A percentile compares a stretch with the other conserved stretches of the same genome.
Evolutionary conservation across 169 alveolate genomes (phyloP).

Genomic region (Neospora caninum): DNA sequence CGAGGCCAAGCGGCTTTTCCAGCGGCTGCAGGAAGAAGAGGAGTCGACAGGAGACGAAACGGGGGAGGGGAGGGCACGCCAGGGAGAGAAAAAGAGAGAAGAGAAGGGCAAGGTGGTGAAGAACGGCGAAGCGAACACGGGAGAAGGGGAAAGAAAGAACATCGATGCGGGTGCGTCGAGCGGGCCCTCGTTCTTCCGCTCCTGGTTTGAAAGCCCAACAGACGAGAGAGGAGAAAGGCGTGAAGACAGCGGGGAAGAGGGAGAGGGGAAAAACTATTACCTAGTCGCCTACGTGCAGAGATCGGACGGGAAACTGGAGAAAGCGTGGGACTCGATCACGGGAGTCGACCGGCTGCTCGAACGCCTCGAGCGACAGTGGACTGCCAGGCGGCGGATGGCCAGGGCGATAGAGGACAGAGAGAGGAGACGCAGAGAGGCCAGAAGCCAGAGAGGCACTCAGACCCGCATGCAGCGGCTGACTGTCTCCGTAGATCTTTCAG

Average conservation of each 20-base stretch:
- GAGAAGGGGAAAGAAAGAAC: not conserved
- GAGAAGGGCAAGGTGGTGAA: not conserved
- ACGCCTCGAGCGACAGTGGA: not conserved
- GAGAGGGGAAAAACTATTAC: not conserved
- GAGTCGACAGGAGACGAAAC: not conserved
- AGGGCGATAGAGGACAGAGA: not conserved
- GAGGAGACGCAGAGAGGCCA: not conserved
- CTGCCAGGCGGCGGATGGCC: not conserved
- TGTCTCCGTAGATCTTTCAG: not conserved
- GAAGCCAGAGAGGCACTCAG: not conserved
- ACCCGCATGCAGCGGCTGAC: not conserved
- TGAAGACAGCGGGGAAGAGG: not conserved
- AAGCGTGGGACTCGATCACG: conserved; percentile 42
- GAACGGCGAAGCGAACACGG: not conserved
- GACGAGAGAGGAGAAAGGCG: not conserved
- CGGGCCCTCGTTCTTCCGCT: not conserved
- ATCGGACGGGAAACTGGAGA: conserved; percentile 19
- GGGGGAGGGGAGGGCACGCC: not conserved
- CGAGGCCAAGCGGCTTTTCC: not conserved
- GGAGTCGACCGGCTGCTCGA: conserved; percentile 1
- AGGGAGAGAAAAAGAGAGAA: not conserved
- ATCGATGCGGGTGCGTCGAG: conserved; percentile 9
- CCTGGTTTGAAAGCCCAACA: not conserved
- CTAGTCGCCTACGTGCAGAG: conserved; percentile 42
- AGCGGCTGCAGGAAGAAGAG: not conserved